Conservation (phyloP, 31 red algal species). For the Odonthalia washingtoniensis region DNA sequence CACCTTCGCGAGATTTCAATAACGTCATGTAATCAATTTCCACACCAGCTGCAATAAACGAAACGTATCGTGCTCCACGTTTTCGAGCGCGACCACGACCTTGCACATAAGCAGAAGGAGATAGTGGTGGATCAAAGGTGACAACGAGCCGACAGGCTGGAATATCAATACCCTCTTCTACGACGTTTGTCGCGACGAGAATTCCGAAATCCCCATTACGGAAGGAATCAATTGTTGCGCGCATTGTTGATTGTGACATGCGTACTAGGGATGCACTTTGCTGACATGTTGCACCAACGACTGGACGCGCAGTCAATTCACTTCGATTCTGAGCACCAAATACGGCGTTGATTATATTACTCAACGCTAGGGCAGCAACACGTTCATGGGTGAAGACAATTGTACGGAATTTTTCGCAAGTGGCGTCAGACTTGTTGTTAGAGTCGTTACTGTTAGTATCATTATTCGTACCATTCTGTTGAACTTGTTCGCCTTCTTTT, state of each 20-base stretch:
- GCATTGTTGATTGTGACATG: slow-evolving; percentile 72
- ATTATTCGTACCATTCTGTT: background rate
- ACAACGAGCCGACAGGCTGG: slow-evolving; percentile 80
- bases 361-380: slow-evolving; percentile 45
- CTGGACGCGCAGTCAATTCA: slow-evolving; percentile 43
- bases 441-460: background rate
- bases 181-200: slow-evolving; percentile 77
- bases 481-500: background rate
- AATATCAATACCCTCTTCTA: slow-evolving; percentile 85
- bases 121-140: slow-evolving; percentile 62
- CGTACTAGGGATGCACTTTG: slow-evolving; percentile 37
- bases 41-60: slow-evolving; percentile 45
- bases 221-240: slow-evolving; percentile 63
- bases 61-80: slow-evolving; percentile 63
- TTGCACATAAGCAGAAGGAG: slow-evolving; percentile 80
- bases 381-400: slow-evolving; percentile 77
- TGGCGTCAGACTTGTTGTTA: background rate
- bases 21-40: slow-evolving; percentile 26
- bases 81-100: slow-evolving; percentile 72
- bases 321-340: slow-evolving; percentile 53
- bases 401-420: slow-evolving; percentile 46
- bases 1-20: slow-evolving; percentile 37
- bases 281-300: slow-evolving; percentile 39
- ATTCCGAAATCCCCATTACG: slow-evolving; percentile 73
- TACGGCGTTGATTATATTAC: slow-evolving; percentile 55